A percentile compares a stretch with the other conserved stretches of the same genome.
phyloP scores from a whole-genome alignment of 257 asterid species.

The Nicotiana noctiflora region DNA sequence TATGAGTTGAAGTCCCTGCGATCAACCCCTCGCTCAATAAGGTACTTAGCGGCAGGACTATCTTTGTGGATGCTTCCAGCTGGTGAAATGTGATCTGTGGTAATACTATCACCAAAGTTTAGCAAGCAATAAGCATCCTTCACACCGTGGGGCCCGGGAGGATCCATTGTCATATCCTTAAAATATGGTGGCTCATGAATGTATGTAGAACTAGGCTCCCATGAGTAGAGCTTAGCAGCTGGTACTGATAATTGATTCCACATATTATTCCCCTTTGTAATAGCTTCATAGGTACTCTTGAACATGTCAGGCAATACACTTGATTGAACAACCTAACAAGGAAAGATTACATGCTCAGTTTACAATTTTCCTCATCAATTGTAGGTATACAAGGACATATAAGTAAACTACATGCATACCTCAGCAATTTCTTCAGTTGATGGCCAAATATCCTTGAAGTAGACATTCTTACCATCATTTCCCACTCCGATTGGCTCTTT shows the following conservation, averaged over 20 bases:
- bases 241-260: conserved; percentile 82
- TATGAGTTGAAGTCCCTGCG: conserved; percentile 76
- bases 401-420: conserved; percentile 27
- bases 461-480: conserved; percentile 75
- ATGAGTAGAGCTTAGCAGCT: conserved; percentile 53
- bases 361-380: not conserved
- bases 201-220: conserved; percentile 86
- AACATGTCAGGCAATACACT: conserved; percentile 91
- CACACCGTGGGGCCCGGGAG: conserved; percentile 83
- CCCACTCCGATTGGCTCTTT: conserved; percentile 93
- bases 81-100: conserved; percentile 94
- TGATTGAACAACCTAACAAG: conserved; percentile 65
- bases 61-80: conserved; percentile 96
- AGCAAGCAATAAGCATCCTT: conserved; percentile 90
- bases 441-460: conserved; percentile 89
- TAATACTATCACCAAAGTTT: conserved; percentile 88
- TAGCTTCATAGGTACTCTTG: conserved; percentile 83
- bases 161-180: conserved; percentile 80
- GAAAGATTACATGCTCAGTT: conserved; percentile 5
- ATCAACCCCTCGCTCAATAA: conserved; percentile 70
- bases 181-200: conserved; percentile 97
- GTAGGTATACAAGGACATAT: conserved; percentile 3
- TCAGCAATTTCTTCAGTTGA: conserved; percentile 84
- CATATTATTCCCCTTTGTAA: conserved; percentile 80
- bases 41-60: conserved; percentile 90